A percentile compares a stretch with the other conserved stretches of the same genome.
Evolutionary conservation across 2,329 filamentous ascomycete genomes (phyloP).

Genomic region (Verticillium longisporum): DNA sequence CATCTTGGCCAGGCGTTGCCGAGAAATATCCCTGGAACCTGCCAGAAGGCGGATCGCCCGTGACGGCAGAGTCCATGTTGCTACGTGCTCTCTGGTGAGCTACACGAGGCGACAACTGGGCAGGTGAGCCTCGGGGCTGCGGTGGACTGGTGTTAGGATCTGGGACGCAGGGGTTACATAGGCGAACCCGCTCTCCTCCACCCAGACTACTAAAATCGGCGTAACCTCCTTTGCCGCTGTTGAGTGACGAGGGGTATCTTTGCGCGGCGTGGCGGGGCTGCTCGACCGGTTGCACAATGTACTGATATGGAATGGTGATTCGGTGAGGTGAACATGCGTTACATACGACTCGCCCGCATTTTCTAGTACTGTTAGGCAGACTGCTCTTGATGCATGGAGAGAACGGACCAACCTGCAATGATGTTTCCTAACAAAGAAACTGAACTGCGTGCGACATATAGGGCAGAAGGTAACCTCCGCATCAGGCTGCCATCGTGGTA

Average conservation of each 20-base stretch:
- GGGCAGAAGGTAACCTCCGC: conserved; percentile 75
- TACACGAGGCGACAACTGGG: conserved; percentile 24
- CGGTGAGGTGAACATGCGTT: conserved; percentile 84
- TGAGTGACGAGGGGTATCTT: conserved; percentile 31
- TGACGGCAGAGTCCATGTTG: conserved; percentile 27
- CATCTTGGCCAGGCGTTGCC: conserved; percentile 22
- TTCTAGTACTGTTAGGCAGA: conserved; percentile 37
- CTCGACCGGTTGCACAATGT: conserved; percentile 74
- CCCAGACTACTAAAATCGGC: conserved; percentile 37
- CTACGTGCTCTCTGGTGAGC: conserved; percentile 40
- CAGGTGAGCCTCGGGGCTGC: conserved; percentile 29
- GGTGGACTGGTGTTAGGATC: conserved; percentile 54
- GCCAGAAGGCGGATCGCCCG: conserved; percentile 18
- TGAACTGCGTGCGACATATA: conserved; percentile 75
- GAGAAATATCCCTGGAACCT: conserved; percentile 30
- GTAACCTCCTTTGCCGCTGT: conserved; percentile 32
- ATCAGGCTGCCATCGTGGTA: conserved; percentile 87
- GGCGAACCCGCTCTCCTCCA: conserved; percentile 50
- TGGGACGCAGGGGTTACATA: conserved; percentile 57
- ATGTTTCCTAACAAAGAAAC: conserved; percentile 81
- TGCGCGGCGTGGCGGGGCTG: conserved; percentile 19
- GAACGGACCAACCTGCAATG: conserved; percentile 69
- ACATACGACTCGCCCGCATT: conserved; percentile 91
- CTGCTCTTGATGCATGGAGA: neutral
- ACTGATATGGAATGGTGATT: conserved; percentile 90